Base-by-base conservation (phyloP, 2,329 filamentous ascomycete species). In the Alternaria burnsii region DNA sequence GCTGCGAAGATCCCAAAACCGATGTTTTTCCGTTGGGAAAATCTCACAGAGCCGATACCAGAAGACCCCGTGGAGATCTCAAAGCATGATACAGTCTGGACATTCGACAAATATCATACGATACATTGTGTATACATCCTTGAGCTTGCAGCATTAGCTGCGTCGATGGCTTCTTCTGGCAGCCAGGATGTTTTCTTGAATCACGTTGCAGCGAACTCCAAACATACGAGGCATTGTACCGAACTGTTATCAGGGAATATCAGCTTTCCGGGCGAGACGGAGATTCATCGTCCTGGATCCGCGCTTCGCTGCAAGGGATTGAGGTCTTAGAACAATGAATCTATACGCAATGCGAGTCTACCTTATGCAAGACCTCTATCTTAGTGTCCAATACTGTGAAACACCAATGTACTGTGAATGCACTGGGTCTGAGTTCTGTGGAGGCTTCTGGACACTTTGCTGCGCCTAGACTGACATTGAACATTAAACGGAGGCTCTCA, bases 61-160 rank as follows among this genome's bases (percentile, higher is more conserved):
- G 38, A 41, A 41, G 38, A 41, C 7, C 38, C 38, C 0, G 10
- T 41, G 10, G 38, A 41, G 11, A 20, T 41, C 11, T 41, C 38
- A 41, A 20, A 41, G 5, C 38, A 41, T 12, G 38, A 41, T 2
- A 41, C 18, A 20, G 18, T 41, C 18, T 41, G 38, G 38, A 41
- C 38, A 8, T 41, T 41, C 38, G 38, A 41, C 11, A 7, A 41
- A 22, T 41, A 41, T 2, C 18, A 58, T 28, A 58, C 22, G 41
- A 41, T 44, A 22, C 55, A 58, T 38, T 58, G 55, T 32, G 38
- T 43, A 40, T 58, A 58, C 22, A 42, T 58, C 12, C 55, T 58
- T n/a, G 46, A 52, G 18, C 46, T 51, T 41, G 55, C 46, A 42
- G 55, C 55, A 32, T 38, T 58, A 38, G 55, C 55, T 38, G 46